Evolutionary conservation across 208 protist species (phyloP), one percentile per base, ranked within the genome.

Genomic region (Trypanosoma platydactyli): DNA sequence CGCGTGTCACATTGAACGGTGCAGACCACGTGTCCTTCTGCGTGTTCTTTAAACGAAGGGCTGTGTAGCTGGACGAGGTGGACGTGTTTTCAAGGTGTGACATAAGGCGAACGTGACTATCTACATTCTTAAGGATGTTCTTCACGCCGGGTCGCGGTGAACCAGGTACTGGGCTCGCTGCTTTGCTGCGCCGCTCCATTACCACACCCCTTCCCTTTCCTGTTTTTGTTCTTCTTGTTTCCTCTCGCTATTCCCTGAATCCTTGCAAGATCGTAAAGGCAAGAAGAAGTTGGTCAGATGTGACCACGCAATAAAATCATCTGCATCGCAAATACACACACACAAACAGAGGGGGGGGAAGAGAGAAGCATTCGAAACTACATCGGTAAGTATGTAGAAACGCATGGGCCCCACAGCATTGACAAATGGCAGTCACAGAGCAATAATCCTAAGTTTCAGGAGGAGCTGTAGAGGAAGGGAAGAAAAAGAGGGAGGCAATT

Each of bases 101-200:
- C 79, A 89, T 89, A 51, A 94, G 60, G 24, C 88, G 84, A 51
- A 94, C 86, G 63, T 94, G 88, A 40, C 83, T 86, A 53, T 94
- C 83, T 7, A 92, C 85, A n/a, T 61, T 75, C 68, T 89, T 94
- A 16, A 94, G 64, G 25, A 94, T 88, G 63, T 87, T 89, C 55
- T 88, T 89, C 24, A 83, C 70, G 22, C 46, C 66, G 18, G 44
- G 62, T 33, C 63, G 53, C 42, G 64, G 66, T 18, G 71, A 77
- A 29, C 33, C 0, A 48, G 50, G 52, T 40, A 57, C 64, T 52
- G 76, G 72, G 45, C 55, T 81, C 38, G 70, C 64, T n/a, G 73
- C 63, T 45, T 81, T 82, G 67, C 74, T 83, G 24, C 57, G 27
- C 12, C 46, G 48, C 3, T 71, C 66, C 66, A 71, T 71, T 33